These are phyloP conservation scores for Passiflora organensis DNA, from an alignment of 345 rosid genomes.

Conservation along the genomic window DNA sequence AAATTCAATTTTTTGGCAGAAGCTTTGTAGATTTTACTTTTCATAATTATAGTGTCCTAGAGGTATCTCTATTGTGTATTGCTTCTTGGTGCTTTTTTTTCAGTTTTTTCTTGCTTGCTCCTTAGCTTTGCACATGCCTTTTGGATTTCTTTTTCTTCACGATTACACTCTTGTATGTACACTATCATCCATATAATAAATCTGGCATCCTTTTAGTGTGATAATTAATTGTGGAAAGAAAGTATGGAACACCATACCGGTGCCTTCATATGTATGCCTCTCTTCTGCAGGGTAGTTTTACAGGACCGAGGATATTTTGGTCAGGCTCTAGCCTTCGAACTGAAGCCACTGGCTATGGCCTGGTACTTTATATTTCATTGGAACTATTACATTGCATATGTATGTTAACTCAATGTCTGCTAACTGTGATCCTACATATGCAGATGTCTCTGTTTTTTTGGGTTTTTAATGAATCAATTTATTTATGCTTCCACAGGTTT, in stretches of 20 bases:
- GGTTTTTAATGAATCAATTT: slow-evolving; percentile 15
- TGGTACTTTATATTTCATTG: slow-evolving; percentile 47
- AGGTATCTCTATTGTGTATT: neutral
- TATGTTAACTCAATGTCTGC: neutral
- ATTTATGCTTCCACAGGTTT: slow-evolving; percentile 61
- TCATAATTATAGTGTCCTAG: neutral
- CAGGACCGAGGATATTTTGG: slow-evolving; percentile 96
- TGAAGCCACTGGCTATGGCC: slow-evolving; percentile 99
- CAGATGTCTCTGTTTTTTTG: slow-evolving; percentile 6
- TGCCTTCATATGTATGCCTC: slow-evolving; percentile 37
- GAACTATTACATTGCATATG: slow-evolving; percentile 3
- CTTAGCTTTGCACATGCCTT: neutral
- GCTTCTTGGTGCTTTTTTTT: neutral
- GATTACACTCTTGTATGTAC: neutral
- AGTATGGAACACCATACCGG: slow-evolving; percentile 23
- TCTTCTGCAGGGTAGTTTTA: slow-evolving; percentile 98
- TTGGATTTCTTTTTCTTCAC: neutral
- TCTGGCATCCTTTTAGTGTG: neutral
- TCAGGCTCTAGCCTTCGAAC: slow-evolving; percentile 99
- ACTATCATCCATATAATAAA: neutral
- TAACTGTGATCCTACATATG: neutral
- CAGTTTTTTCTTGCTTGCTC: neutral
- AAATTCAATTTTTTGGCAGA: neutral
- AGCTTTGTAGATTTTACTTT: no score
- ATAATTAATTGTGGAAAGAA: slow-evolving; percentile 2